Percentiles rank a stretch among this genome's conserved stretches.
Evolutionary conservation across 1,284 basidiomycete genomes (phyloP).

Genomic region (Trichosporon faecale): DNA sequence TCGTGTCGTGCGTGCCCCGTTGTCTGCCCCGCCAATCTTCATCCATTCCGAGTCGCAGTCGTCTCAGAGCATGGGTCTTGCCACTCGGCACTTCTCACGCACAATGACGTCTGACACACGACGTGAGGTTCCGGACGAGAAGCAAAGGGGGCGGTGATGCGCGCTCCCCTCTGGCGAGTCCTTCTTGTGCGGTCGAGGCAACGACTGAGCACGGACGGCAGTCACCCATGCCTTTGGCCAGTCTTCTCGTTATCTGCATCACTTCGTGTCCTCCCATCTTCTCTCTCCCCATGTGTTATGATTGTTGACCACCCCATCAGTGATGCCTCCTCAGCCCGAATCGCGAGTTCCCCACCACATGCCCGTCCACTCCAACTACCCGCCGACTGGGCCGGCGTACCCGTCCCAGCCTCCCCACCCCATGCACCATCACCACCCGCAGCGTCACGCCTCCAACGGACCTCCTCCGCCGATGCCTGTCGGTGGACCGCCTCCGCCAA

Average conservation of each 20-base stretch:
- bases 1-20: not conserved
- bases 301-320: not conserved
- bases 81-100: not conserved
- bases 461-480: constrained; percentile 29
- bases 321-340: constrained; percentile 18
- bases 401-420: constrained; percentile 23
- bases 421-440: constrained; percentile 28
- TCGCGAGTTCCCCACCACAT: constrained; percentile 25
- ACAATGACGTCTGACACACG: not conserved
- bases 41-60: not conserved
- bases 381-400: constrained; percentile 24
- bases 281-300: not conserved
- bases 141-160: constrained; percentile 2
- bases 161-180: not conserved
- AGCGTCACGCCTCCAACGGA: constrained; percentile 34
- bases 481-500: constrained; percentile 28
- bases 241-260: not conserved
- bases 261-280: not conserved
- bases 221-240: not conserved
- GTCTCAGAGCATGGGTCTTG: not conserved
- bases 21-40: not conserved
- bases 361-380: constrained; percentile 26
- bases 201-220: constrained; percentile 1
- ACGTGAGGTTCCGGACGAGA: not conserved
- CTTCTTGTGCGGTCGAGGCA: constrained; percentile 3